Evolutionary conservation across 306 rosid species (phyloP).

Genomic region (Malus sylvestris): DNA sequence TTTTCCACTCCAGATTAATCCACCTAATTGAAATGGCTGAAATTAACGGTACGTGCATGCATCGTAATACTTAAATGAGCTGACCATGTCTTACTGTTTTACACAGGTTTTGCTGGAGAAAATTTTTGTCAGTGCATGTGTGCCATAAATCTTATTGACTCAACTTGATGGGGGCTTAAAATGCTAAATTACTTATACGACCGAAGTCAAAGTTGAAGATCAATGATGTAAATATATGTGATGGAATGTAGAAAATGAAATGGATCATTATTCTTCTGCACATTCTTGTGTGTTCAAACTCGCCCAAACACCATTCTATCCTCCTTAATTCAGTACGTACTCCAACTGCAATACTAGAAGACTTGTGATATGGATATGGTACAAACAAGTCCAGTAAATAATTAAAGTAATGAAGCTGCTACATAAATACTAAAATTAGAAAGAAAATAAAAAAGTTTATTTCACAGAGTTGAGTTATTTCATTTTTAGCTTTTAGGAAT

Average conservation of each 20-base stretch:
- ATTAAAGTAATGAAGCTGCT: too few relatives aligned
- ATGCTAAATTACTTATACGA: not conserved
- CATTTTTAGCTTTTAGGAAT: not conserved
- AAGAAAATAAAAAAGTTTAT: not conserved
- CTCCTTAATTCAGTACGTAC: not conserved
- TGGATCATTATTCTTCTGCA: not conserved
- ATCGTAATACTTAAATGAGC: too few relatives aligned
- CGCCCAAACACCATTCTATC: not conserved
- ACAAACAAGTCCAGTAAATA: not conserved
- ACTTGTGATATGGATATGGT: not conserved
- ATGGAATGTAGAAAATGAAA: conserved; percentile 3
- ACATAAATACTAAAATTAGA: not conserved
- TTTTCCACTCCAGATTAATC: too few relatives aligned
- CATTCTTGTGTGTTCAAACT: not conserved
- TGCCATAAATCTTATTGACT: not conserved
- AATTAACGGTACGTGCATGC: too few relatives aligned
- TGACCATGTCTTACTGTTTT: not conserved
- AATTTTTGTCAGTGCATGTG: not conserved
- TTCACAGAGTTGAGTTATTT: not conserved
- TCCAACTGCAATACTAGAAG: not conserved
- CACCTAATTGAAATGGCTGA: too few relatives aligned
- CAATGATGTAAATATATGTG: not conserved
- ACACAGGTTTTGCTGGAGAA: not conserved
- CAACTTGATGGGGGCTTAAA: not conserved
- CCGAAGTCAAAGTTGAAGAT: not conserved